Evolutionary conservation across 2,329 filamentous ascomycete genomes (phyloP), one percentile per base, ranked within the genome.

Genomic region (Penicillium sp.): DNA sequence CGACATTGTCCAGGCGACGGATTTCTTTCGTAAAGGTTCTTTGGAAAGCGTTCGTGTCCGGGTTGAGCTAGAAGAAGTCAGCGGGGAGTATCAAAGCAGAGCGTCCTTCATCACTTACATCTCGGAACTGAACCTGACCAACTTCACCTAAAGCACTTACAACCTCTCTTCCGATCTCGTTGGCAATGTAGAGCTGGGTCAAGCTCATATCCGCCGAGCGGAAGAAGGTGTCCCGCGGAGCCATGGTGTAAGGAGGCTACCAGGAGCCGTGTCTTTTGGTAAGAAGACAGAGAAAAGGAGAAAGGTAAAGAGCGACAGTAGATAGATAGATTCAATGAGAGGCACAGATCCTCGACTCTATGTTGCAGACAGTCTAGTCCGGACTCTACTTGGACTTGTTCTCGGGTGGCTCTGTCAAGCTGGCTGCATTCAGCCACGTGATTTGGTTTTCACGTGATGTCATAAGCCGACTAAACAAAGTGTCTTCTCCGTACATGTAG

Each of bases 141-240:
- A 99, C 85, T 83, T 99, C 94, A 72, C 94, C 94, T 63, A 99
- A 82, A 54, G 93, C 93, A 72, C 92, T 96, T 61, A 97, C 92
- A 68, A 97, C 93, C 80, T 99, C 95, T 73, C 94, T 87, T 68
- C 94, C 93, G 67, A 99, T 97, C 82, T 99, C 94, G 75, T 97
- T 97, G 71, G 94, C 91, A 70, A 99, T 95, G 79, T 97, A 99
- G 71, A 99, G 88, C 87, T 99, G 94, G 72, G 96, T 96, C 88
- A 99, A 88, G 84, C 91, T 97, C 94, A 99, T 99, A 78, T 97
- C 90, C 90, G 91, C 90, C 75, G 94, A 99, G 84, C 95, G 93
- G 87, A 99, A 97, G 82, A 97, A 90, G 77, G 92, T 96, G 80
- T 97, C 91, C 80, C 90, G 80, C 50, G 81, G 78, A 77, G 80